Percentiles rank a stretch among this genome's conserved stretches.
These are phyloP conservation scores for Eimeria zaria DNA, from an alignment of 169 alveolate genomes.

Conservation along the genomic window DNA sequence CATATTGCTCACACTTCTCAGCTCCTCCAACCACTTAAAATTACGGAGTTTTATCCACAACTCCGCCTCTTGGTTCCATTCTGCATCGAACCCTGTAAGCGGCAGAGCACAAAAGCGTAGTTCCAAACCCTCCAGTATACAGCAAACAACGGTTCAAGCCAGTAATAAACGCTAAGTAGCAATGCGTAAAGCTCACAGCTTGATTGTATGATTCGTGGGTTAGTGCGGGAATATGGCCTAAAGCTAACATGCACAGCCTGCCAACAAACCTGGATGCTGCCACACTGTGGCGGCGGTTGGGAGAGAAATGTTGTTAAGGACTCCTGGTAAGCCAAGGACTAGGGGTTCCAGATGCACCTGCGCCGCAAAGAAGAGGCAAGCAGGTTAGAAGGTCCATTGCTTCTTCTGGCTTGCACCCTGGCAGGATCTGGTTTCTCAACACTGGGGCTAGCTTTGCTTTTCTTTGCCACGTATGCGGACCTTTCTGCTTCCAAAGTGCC, in stretches of 20 bases:
- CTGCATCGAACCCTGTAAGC: slow-evolving; percentile 50
- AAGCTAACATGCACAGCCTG: neutral
- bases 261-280: slow-evolving; percentile 64
- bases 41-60: slow-evolving; percentile 42
- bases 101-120: neutral
- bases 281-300: neutral
- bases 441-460: neutral
- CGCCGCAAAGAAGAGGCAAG: neutral
- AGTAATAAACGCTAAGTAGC: neutral
- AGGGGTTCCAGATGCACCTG: slow-evolving; percentile 55
- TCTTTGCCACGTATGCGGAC: neutral
- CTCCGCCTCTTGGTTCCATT: slow-evolving; percentile 60
- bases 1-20: slow-evolving; percentile 21
- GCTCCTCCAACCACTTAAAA: neutral
- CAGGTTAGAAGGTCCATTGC: neutral
- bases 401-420: neutral
- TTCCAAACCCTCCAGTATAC: neutral
- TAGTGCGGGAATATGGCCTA: neutral
- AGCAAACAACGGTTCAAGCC: neutral
- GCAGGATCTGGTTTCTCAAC: neutral
- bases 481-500: slow-evolving; percentile 68
- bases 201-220: neutral
- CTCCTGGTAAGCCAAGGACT: slow-evolving; percentile 17
- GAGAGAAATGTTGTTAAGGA: slow-evolving; percentile 1
- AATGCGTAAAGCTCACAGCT: neutral